A percentile compares a stretch with the other conserved stretches of the same genome.
Evolutionary conservation across 2,329 filamentous ascomycete genomes (phyloP).

Genomic region (Botrytis squamosa): DNA sequence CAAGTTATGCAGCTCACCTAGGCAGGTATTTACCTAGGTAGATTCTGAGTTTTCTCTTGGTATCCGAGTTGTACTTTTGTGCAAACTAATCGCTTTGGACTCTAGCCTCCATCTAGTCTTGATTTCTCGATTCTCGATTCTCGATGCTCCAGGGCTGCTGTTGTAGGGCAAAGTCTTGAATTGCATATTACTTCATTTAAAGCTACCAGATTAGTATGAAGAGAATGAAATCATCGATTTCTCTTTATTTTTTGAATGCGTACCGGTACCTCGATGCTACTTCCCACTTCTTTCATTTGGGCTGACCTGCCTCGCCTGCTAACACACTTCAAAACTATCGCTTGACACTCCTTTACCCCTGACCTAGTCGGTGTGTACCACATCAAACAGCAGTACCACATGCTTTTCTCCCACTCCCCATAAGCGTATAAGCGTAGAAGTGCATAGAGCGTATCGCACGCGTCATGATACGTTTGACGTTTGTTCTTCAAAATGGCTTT

Average conservation of each 20-base stretch:
- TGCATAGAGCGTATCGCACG: neutral
- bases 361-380: neutral
- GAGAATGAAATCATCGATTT: conserved; percentile 6
- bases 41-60: neutral
- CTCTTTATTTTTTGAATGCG: neutral
- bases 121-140: neutral
- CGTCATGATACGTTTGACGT: neutral
- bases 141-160: neutral
- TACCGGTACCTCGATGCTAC: neutral
- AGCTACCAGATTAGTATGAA: neutral
- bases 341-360: conserved; percentile 1
- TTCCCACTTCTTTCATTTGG: neutral
- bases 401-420: neutral
- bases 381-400: neutral
- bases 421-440: neutral
- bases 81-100: neutral
- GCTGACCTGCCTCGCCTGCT: neutral
- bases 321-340: neutral
- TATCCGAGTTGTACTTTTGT: neutral
- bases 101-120: no score
- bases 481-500: neutral
- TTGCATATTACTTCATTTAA: neutral
- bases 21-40: no score
- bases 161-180: neutral
- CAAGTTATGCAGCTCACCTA: neutral